These are phyloP conservation scores for Cordyceps cateniannulata DNA, from an alignment of 2,329 filamentous ascomycete species.

Conservation along the genomic window DNA sequence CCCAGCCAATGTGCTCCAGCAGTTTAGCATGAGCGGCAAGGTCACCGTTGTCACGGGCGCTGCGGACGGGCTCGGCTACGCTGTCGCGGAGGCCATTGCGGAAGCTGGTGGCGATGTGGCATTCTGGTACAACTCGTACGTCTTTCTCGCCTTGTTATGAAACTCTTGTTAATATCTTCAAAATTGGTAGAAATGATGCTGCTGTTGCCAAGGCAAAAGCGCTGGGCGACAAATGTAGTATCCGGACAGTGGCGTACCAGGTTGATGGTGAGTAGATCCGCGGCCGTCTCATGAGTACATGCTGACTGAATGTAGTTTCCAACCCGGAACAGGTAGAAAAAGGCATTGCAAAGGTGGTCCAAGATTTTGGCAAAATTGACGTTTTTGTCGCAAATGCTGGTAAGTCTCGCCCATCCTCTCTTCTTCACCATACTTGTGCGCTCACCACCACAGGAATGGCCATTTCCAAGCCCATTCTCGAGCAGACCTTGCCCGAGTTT, in stretches of 20 bases:
- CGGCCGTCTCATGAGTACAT: background rate
- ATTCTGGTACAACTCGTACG: constrained; percentile 23
- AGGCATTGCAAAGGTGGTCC: constrained; percentile 26
- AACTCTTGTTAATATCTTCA: too few species aligned
- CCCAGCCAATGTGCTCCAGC: constrained; percentile 36
- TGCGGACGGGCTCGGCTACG: constrained; percentile 37
- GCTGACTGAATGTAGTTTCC: constrained; percentile 27
- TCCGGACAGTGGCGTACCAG: constrained; percentile 21
- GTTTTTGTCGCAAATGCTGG: constrained; percentile 38
- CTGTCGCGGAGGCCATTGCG: constrained; percentile 39
- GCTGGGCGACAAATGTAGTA: constrained; percentile 22
- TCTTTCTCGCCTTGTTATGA: background rate
- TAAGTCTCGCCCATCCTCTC: constrained; percentile 9
- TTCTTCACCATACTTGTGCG: background rate
- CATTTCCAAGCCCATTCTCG: constrained; percentile 48
- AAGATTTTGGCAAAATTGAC: constrained; percentile 37
- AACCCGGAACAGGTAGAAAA: constrained; percentile 29
- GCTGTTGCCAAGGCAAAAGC: constrained; percentile 30
- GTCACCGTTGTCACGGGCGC: constrained; percentile 39
- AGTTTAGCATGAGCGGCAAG: constrained; percentile 35
- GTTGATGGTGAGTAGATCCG: background rate
- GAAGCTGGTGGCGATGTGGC: constrained; percentile 37
- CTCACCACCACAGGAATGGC: constrained; percentile 31
- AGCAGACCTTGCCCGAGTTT: constrained; percentile 47
- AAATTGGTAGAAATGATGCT: constrained; percentile 24